A percentile compares a stretch with the other conserved stretches of the same genome.
These are phyloP conservation scores for Fusarium globosum DNA, from an alignment of 2,329 filamentous ascomycete genomes.

Conservation along the genomic window DNA sequence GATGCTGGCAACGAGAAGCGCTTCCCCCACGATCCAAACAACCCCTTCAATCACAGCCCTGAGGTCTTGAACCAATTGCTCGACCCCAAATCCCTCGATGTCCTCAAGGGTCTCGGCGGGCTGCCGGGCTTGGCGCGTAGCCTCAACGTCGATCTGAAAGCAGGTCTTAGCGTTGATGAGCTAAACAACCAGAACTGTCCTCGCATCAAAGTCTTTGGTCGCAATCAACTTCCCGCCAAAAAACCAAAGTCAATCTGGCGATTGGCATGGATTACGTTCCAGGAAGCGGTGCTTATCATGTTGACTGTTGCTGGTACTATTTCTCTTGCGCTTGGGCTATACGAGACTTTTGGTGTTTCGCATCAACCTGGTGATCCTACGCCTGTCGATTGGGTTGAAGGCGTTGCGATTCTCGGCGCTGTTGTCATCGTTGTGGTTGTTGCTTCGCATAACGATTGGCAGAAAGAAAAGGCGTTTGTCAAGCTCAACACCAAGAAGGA, in stretches of 20 bases:
- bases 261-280: slow-evolving; percentile 21
- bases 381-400: slow-evolving; percentile 23
- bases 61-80: slow-evolving; percentile 8
- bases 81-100: slow-evolving; percentile 20
- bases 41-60: slow-evolving; percentile 5
- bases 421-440: slow-evolving; percentile 20
- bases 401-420: slow-evolving; percentile 21
- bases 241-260: slow-evolving; percentile 26
- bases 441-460: slow-evolving; percentile 26
- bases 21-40: background rate
- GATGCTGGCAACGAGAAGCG: slow-evolving; percentile 2
- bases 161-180: slow-evolving; percentile 27
- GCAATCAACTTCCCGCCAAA: slow-evolving; percentile 14
- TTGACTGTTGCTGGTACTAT: slow-evolving; percentile 21
- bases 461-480: slow-evolving; percentile 25
- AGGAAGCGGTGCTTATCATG: slow-evolving; percentile 18
- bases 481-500: slow-evolving; percentile 29
- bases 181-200: background rate
- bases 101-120: slow-evolving; percentile 5
- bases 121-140: slow-evolving; percentile 7
- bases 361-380: slow-evolving; percentile 20
- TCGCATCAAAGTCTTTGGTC: slow-evolving; percentile 4
- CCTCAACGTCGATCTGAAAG: slow-evolving; percentile 12
- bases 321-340: slow-evolving; percentile 12
- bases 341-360: slow-evolving; percentile 9